Percentiles rank a stretch among this genome's conserved stretches.
Conservation (phyloP, 129 eudicot species). For the Flaveria bidentis region DNA sequence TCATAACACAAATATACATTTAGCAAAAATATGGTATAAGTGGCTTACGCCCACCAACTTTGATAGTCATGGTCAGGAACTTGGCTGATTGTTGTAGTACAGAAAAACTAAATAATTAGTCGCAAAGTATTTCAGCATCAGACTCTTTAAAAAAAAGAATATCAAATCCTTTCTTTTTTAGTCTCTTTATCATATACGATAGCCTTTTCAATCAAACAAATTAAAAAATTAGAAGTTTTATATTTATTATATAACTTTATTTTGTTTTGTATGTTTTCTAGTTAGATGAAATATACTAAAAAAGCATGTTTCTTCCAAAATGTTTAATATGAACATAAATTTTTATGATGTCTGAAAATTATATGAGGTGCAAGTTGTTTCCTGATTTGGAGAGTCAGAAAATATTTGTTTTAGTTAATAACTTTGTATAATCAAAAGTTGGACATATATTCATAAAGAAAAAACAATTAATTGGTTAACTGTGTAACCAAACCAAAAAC, state of each 20-base stretch:
- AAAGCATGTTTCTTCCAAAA: neutral
- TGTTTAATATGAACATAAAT: neutral
- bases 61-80: constrained; percentile 7
- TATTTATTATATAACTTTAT: neutral
- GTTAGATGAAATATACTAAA: neutral
- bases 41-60: neutral
- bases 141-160: neutral
- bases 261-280: neutral
- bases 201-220: neutral
- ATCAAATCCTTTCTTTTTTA: neutral
- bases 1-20: no score
- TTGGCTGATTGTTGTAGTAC: neutral
- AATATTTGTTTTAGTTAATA: neutral
- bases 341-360: neutral
- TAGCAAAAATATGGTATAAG: no score
- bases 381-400: neutral
- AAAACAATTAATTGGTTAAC: neutral
- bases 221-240: neutral
- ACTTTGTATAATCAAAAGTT: neutral
- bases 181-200: neutral
- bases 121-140: neutral
- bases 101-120: neutral
- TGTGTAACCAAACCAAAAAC: neutral
- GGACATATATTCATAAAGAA: neutral
- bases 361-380: neutral